Evolutionary conservation across 2,329 filamentous ascomycete genomes (phyloP).

Genomic region (Botrytis cinerea): DNA sequence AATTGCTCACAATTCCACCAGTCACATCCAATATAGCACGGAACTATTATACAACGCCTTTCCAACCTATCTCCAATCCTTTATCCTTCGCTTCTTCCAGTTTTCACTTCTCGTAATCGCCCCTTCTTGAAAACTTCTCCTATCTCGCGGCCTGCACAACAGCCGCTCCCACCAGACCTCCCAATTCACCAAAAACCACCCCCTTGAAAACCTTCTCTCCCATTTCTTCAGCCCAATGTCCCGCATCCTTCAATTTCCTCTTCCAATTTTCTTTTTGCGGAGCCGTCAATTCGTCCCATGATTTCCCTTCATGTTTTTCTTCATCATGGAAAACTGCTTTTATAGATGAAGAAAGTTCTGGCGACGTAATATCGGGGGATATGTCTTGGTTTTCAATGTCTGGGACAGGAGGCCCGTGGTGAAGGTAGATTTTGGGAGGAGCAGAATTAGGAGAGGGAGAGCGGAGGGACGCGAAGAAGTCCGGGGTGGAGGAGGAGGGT

Average conservation of each 20-base stretch:
- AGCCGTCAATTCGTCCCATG: conserved; percentile 38
- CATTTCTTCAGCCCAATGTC: conserved; percentile 41
- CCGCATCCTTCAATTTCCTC: conserved; percentile 39
- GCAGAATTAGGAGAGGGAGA: background rate
- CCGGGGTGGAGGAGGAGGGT: background rate
- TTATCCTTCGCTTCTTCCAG: background rate
- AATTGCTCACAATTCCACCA: background rate
- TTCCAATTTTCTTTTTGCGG: conserved; percentile 39
- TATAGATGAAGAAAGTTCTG: conserved; percentile 11
- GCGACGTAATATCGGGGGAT: background rate
- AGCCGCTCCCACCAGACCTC: conserved; percentile 36
- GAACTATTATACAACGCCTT: background rate
- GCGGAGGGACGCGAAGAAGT: conserved; percentile 19
- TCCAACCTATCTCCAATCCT: background rate
- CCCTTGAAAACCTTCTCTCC: conserved; percentile 41
- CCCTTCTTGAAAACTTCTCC: background rate
- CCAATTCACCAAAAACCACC: conserved; percentile 41
- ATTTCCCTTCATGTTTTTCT: conserved; percentile 33
- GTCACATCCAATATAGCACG: background rate
- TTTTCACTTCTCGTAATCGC: background rate
- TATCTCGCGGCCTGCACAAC: conserved; percentile 27
- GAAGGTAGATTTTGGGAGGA: background rate
- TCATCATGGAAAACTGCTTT: conserved; percentile 36
- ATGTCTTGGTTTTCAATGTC: background rate
- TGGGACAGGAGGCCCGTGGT: background rate